Conservation (phyloP, 2,329 filamentous ascomycete genomes). For the Raffaelea ambrosiae region DNA sequence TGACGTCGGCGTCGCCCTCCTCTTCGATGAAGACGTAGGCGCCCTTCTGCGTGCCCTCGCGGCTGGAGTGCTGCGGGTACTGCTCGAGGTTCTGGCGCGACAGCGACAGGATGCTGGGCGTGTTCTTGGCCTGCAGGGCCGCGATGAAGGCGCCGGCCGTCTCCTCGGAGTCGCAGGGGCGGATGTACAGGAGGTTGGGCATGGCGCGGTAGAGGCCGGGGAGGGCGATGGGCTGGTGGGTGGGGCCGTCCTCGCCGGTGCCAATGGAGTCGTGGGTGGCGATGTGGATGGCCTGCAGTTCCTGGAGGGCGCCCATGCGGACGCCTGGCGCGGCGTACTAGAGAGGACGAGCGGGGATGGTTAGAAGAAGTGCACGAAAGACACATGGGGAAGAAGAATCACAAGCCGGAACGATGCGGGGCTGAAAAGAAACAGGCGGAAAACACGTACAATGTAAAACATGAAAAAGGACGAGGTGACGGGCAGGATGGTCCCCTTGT, state of each 20-base stretch:
- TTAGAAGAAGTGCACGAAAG: not conserved
- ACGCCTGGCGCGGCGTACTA: slow-evolving; percentile 7
- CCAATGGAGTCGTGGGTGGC: slow-evolving; percentile 55
- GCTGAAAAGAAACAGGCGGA: slow-evolving; percentile 23
- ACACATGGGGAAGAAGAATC: not conserved
- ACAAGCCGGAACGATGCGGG: not conserved
- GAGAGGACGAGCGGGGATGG: not conserved
- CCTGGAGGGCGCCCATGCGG: slow-evolving; percentile 46
- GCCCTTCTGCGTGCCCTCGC: slow-evolving; percentile 27
- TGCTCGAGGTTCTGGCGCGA: slow-evolving; percentile 31
- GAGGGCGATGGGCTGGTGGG: slow-evolving; percentile 53
- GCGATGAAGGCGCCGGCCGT: slow-evolving; percentile 39
- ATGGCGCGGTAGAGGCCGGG: slow-evolving; percentile 51
- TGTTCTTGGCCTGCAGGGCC: slow-evolving; percentile 24
- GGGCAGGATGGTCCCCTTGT: slow-evolving; percentile 40
- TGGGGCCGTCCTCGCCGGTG: slow-evolving; percentile 52
- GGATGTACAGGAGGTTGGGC: slow-evolving; percentile 54
- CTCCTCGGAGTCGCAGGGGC: slow-evolving; percentile 51
- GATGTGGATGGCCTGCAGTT: slow-evolving; percentile 47
- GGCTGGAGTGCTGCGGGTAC: slow-evolving; percentile 18
- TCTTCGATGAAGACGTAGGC: slow-evolving; percentile 30
- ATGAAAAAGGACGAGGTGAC: slow-evolving; percentile 49
- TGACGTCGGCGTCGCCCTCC: slow-evolving; percentile 25
- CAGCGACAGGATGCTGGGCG: slow-evolving; percentile 34
- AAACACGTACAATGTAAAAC: slow-evolving; percentile 31